A percentile compares a stretch with the other conserved stretches of the same genome.
Conservation (phyloP, 495 filamentous ascomycete species). For the Stereocaulon alpinum region DNA sequence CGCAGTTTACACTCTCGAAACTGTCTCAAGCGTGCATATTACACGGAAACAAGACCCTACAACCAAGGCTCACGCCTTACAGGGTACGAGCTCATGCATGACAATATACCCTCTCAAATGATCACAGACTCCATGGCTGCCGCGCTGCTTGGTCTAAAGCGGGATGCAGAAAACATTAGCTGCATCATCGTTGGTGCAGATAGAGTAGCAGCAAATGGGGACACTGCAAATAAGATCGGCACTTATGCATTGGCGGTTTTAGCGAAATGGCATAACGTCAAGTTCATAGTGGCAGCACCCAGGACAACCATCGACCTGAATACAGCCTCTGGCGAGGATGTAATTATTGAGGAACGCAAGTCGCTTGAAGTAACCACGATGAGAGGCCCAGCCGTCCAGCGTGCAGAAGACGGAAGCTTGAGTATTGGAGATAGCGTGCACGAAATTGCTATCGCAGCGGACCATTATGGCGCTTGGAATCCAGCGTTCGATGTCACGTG, state of each 20-base stretch:
- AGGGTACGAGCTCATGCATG: conserved; percentile 89
- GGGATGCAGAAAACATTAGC: conserved; percentile 49
- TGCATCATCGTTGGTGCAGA: conserved; percentile 93
- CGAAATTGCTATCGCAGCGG: conserved; percentile 69
- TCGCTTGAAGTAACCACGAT: conserved; percentile 69
- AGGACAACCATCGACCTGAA: conserved; percentile 85
- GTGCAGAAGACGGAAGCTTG: conserved; percentile 34
- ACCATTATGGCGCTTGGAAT: conserved; percentile 82
- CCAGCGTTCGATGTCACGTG: conserved; percentile 95
- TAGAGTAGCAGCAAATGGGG: conserved; percentile 88
- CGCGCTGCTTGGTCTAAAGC: conserved; percentile 55
- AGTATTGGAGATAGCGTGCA: conserved; percentile 31
- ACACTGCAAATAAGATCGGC: conserved; percentile 97
- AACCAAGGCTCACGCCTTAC: conserved; percentile 95
- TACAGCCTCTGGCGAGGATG: conserved; percentile 62
- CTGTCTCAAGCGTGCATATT: conserved; percentile 70
- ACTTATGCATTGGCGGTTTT: conserved; percentile 87
- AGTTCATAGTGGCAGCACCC: conserved; percentile 90
- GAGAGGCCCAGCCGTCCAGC: conserved; percentile 46
- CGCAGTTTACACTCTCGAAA: conserved; percentile 61
- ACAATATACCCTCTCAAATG: conserved; percentile 82
- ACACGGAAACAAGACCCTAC: conserved; percentile 94
- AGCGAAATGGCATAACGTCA: conserved; percentile 75
- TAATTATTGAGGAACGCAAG: conserved; percentile 80
- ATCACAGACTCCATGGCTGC: conserved; percentile 97